Percentiles rank a stretch among this genome's conserved stretches.
These are phyloP conservation scores for Didymella lethalis DNA, from an alignment of 2,329 filamentous ascomycete genomes.

Conservation along the genomic window DNA sequence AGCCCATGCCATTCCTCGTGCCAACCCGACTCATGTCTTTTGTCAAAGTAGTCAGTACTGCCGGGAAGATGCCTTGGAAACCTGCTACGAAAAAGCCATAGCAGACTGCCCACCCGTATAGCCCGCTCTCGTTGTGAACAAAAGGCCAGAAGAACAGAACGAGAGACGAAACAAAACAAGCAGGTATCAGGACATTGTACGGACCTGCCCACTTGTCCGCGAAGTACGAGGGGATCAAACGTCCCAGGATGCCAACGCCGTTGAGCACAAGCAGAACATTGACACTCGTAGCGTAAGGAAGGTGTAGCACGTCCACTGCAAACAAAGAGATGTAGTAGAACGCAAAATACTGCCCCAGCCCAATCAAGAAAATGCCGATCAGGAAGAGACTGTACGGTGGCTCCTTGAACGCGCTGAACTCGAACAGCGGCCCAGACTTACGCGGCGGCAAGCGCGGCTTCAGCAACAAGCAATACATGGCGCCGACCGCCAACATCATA, in stretches of 20 bases:
- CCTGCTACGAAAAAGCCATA: constrained; percentile 57
- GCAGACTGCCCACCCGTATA: constrained; percentile 56
- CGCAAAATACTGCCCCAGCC: constrained; percentile 52
- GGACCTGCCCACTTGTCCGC: constrained; percentile 63
- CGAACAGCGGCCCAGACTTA: constrained; percentile 53
- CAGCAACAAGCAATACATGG: constrained; percentile 49
- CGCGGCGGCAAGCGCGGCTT: constrained; percentile 55
- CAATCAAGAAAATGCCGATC: constrained; percentile 45
- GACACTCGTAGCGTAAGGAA: constrained; percentile 61
- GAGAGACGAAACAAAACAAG: constrained; percentile 56
- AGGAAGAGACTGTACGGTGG: constrained; percentile 51
- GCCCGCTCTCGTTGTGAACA: constrained; percentile 50
- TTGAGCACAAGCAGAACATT: constrained; percentile 66
- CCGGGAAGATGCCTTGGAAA: constrained; percentile 57
- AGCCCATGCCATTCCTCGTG: constrained; percentile 59
- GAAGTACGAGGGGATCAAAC: constrained; percentile 61
- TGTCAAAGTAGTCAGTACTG: constrained; percentile 54
- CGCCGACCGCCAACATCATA: constrained; percentile 60
- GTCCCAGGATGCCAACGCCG: constrained; percentile 63
- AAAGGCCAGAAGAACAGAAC: constrained; percentile 66
- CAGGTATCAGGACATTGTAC: constrained; percentile 64
- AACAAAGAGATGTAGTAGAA: constrained; percentile 57
- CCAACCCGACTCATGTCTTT: constrained; percentile 58
- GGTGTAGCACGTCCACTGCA: constrained; percentile 53
- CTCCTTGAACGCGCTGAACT: constrained; percentile 54